phyloP scores from a whole-genome alignment of 495 filamentous ascomycete species.

The Xylaria curta region DNA sequence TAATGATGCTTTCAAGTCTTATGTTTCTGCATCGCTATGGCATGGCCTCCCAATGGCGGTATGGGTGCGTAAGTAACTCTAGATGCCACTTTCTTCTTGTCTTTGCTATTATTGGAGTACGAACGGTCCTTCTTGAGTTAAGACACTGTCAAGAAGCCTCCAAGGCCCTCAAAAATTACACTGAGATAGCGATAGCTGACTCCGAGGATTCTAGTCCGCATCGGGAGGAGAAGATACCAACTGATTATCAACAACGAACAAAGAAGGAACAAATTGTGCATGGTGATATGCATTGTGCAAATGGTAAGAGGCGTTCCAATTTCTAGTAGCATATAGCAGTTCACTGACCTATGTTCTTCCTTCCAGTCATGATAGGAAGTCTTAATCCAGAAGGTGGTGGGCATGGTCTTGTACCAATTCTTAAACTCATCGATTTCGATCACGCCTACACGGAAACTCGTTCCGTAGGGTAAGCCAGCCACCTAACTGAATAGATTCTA shows the following conservation, averaged over 20 bases:
- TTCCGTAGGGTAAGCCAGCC: background rate
- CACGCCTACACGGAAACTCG: background rate
- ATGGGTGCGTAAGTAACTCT: background rate
- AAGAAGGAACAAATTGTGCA: background rate
- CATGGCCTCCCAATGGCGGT: background rate
- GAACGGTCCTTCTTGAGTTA: background rate
- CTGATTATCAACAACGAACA: background rate
- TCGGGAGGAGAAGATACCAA: background rate
- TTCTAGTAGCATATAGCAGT: no score
- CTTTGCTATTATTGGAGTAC: background rate
- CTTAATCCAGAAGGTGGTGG: background rate
- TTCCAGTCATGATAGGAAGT: constrained; percentile 13
- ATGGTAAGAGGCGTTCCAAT: background rate
- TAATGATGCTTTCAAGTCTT: background rate
- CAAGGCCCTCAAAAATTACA: background rate
- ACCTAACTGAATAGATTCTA: background rate
- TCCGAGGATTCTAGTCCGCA: background rate
- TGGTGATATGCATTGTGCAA: background rate
- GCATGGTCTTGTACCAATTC: constrained; percentile 4
- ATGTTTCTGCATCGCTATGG: constrained; percentile 3
- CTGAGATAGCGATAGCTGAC: background rate
- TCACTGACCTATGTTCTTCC: background rate
- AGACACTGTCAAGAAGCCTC: background rate
- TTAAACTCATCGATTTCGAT: constrained; percentile 10
- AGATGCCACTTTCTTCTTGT: background rate